These are phyloP conservation scores for Erigeron philadelphicus DNA, from an alignment of 140 eudicot species.

Conservation along the genomic window DNA sequence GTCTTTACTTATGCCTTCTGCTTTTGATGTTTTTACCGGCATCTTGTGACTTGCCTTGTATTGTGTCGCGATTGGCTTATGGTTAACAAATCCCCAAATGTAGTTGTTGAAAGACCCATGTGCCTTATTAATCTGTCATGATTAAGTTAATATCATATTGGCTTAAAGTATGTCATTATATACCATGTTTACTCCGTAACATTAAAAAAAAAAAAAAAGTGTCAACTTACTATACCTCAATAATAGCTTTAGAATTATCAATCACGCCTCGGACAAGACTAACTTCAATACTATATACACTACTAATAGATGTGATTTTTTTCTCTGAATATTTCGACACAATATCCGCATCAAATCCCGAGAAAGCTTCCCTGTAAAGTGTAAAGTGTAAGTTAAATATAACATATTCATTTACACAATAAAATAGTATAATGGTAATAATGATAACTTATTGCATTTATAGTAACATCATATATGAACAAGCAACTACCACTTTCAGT, in stretches of 20 bases:
- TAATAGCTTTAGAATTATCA: constrained; percentile 72
- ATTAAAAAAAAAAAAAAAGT: no score
- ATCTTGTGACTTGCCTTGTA: constrained; percentile 69
- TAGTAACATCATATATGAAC: no score
- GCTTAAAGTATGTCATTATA: neutral
- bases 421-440: neutral
- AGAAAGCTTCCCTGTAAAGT: constrained; percentile 68
- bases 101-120: constrained; percentile 79
- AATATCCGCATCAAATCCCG: constrained; percentile 67
- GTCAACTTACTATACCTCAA: constrained; percentile 43
- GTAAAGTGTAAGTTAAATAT: neutral
- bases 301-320: constrained; percentile 50
- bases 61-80: constrained; percentile 57
- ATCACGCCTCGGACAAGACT: constrained; percentile 70
- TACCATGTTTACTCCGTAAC: neutral
- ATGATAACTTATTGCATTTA: neutral
- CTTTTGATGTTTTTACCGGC: constrained; percentile 86
- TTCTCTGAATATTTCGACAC: constrained; percentile 67
- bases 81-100: constrained; percentile 81
- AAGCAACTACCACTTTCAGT: no score
- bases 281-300: constrained; percentile 47
- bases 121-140: constrained; percentile 45
- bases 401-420: neutral
- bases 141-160: neutral
- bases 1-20: constrained; percentile 86